A percentile compares a stretch with the other conserved stretches of the same genome.
phyloP scores from a whole-genome alignment of 805 yeast species.

The Barnettozyma californica region DNA sequence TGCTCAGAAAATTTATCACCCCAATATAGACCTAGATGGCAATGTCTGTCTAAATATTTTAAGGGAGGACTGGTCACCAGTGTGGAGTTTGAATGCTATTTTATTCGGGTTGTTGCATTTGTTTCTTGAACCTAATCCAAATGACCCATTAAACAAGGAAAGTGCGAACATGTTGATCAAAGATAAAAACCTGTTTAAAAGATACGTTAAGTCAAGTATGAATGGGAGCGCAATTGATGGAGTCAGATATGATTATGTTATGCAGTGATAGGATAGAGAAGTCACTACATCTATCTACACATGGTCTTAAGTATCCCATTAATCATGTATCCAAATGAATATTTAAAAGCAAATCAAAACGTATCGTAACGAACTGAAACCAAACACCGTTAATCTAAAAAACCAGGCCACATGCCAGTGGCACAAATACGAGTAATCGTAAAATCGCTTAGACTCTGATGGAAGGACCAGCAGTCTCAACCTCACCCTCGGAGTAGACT shows the following conservation, averaged over 20 bases:
- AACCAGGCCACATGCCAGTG: not conserved
- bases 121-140: constrained; percentile 85
- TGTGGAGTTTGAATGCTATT: constrained; percentile 72
- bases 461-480: constrained; percentile 27
- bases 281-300: not conserved
- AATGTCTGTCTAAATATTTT: constrained; percentile 88
- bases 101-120: constrained; percentile 81
- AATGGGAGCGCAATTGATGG: constrained; percentile 60
- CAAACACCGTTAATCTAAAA: not conserved
- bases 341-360: not conserved
- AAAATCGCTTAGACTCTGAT: constrained; percentile 17
- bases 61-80: constrained; percentile 96
- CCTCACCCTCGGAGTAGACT: constrained; percentile 27
- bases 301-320: not conserved
- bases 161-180: constrained; percentile 61
- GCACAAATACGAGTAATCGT: not conserved
- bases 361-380: not conserved
- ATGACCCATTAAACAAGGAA: constrained; percentile 88
- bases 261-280: not conserved
- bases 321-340: not conserved
- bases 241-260: constrained; percentile 61
- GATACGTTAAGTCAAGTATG: constrained; percentile 61
- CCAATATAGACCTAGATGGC: constrained; percentile 87
- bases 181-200: constrained; percentile 44
- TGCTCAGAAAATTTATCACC: constrained; percentile 74